Evolutionary conservation across 2,329 filamentous ascomycete species (phyloP), one percentile per base, ranked within the genome.

Genomic region (Cytospora piceae): DNA sequence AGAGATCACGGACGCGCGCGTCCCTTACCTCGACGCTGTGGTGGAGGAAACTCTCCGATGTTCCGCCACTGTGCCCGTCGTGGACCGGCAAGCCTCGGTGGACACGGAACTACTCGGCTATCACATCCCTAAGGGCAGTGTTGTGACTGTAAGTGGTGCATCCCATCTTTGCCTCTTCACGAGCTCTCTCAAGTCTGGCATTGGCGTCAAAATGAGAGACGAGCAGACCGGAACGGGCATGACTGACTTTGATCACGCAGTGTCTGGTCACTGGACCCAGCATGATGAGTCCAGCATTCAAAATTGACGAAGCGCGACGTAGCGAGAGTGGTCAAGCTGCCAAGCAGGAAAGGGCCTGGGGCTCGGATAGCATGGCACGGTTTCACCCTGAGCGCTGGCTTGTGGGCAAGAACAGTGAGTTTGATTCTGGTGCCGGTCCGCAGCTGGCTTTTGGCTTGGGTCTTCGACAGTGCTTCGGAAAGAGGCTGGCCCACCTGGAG

Each of bases 401-500:
- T 2, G 27, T 52, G 4, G n/a, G 1, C 27, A 3, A 29, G 27
- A 29, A 29, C 31, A 24, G 8, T 1, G 51, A 49, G 27, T 75
- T 71, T 55, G 69, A 73, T 64, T 34, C 67, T 12, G 55, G 57
- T 24, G 69, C 71, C 0, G 73, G 74, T 1, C 73, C 73, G 2
- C 53, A 68, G 20, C 39, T 74, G 52, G 49, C 64, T 4, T 75
- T 74, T 31, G 69, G 73, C 1, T 29, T 68, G 17, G 73, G 73
- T 1, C 62, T 65, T 2, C 59, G 74, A 32, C 68, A 65, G 2
- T 76, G 74, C 37, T 76, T 69, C 32, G 74, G 73, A 5, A 69
- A 70, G 58, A 69, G 67, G 62, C 49, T 76, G 53, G 72, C 72
- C 12, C 71, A 73, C 46, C n/a, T 75, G 8, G 70, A 77, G 68